A percentile compares a stretch with the other conserved stretches of the same genome.
phyloP scores from a whole-genome alignment of 2,329 filamentous ascomycete genomes.

The Penicillium sp. region DNA sequence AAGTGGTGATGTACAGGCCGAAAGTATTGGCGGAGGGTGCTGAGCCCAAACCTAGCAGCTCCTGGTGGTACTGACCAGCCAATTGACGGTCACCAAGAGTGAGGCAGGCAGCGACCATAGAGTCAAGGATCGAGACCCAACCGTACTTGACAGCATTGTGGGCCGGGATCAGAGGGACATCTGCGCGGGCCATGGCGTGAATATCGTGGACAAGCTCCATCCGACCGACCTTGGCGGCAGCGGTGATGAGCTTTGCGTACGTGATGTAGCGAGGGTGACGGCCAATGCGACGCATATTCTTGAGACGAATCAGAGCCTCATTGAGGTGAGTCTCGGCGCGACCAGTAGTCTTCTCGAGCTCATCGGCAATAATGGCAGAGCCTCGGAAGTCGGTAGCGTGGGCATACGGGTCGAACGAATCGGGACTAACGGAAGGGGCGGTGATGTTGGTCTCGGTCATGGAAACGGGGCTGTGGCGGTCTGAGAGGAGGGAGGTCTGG shows the following conservation, averaged over 20 bases:
- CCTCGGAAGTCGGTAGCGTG: constrained; percentile 91
- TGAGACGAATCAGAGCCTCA: constrained; percentile 80
- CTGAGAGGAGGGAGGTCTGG: constrained; percentile 47
- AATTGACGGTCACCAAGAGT: constrained; percentile 76
- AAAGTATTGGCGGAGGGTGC: constrained; percentile 97
- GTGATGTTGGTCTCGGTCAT: constrained; percentile 50
- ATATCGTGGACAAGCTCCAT: constrained; percentile 83
- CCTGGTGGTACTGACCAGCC: constrained; percentile 86
- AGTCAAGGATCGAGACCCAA: constrained; percentile 94
- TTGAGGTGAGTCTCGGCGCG: constrained; percentile 72
- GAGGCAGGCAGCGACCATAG: constrained; percentile 92
- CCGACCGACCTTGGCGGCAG: constrained; percentile 82
- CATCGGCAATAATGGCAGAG: constrained; percentile 84
- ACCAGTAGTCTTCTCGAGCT: constrained; percentile 78
- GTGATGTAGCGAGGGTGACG: constrained; percentile 94
- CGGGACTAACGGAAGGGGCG: constrained; percentile 67
- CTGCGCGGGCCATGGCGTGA: constrained; percentile 81
- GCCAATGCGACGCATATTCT: constrained; percentile 89
- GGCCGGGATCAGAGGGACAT: constrained; percentile 81
- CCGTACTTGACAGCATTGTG: constrained; percentile 89
- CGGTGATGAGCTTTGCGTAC: constrained; percentile 91
- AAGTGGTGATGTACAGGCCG: constrained; percentile 97
- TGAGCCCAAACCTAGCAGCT: constrained; percentile 85
- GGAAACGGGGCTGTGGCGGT: constrained; percentile 43
- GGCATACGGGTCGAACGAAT: constrained; percentile 88